A percentile compares a stretch with the other conserved stretches of the same genome.
These are phyloP conservation scores for Penicillium simplicissimum DNA, from an alignment of 495 filamentous ascomycete species.

Conservation along the genomic window DNA sequence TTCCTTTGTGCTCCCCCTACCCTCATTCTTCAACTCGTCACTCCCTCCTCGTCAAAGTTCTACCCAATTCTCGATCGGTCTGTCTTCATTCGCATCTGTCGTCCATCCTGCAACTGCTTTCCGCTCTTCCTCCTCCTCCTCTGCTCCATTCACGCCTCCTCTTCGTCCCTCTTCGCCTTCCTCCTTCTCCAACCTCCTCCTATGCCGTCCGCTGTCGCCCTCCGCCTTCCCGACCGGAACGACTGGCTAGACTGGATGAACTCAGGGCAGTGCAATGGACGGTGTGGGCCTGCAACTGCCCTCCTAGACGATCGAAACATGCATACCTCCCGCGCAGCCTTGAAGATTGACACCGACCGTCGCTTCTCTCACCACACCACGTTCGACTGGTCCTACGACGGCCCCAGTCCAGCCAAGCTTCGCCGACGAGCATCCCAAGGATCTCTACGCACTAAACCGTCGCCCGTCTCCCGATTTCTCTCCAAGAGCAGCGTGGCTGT, in stretches of 20 bases:
- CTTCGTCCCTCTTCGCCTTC: neutral
- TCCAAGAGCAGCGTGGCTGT: conserved; percentile 42
- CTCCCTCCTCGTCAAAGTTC: neutral
- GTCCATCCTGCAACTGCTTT: neutral
- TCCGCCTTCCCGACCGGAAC: conserved; percentile 21
- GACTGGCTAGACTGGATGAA: conserved; percentile 41
- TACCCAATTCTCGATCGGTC: neutral
- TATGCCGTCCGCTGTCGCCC: conserved; percentile 21
- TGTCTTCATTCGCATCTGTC: conserved; percentile 1
- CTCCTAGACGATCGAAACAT: conserved; percentile 34
- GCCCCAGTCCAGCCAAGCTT: conserved; percentile 31
- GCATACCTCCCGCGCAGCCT: conserved; percentile 25
- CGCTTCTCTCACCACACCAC: conserved; percentile 22
- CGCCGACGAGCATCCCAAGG: conserved; percentile 46
- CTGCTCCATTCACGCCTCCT: neutral
- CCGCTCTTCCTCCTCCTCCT: conserved; percentile 1
- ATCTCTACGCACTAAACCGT: conserved; percentile 41
- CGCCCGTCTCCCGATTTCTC: conserved; percentile 42
- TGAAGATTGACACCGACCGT: conserved; percentile 24
- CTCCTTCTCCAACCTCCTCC: conserved; percentile 7
- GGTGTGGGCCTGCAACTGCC: conserved; percentile 31
- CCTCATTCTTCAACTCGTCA: conserved; percentile 9
- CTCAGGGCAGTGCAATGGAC: conserved; percentile 42
- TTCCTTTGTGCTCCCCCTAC: conserved; percentile 19
- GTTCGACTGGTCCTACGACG: conserved; percentile 14